phyloP scores from a whole-genome alignment of 208 protist genomes.

The Angomonas deanei region DNA sequence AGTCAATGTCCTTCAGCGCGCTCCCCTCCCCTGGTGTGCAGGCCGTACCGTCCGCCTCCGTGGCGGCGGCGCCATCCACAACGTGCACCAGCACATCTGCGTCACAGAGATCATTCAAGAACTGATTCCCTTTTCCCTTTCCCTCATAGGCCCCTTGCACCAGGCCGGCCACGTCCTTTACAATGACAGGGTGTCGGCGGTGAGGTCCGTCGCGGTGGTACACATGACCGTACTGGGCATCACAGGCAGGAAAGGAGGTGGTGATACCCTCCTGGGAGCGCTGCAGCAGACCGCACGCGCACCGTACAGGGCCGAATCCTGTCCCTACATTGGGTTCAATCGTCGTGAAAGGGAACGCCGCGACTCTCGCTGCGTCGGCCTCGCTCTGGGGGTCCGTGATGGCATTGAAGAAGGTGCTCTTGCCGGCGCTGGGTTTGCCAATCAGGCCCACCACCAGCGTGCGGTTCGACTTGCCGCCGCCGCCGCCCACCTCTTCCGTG shows the following conservation, averaged over 20 bases:
- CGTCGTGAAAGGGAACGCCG: conserved; percentile 93
- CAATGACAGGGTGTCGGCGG: conserved; percentile 72
- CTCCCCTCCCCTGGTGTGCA: conserved; percentile 59
- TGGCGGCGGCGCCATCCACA: conserved; percentile 86
- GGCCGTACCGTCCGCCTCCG: conserved; percentile 82
- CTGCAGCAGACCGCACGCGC: conserved; percentile 45
- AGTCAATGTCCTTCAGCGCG: conserved; percentile 79
- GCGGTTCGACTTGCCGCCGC: conserved; percentile 35
- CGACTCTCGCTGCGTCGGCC: conserved; percentile 78
- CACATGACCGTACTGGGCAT: conserved; percentile 66
- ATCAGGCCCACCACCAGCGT: conserved; percentile 90
- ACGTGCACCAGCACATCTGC: conserved; percentile 93
- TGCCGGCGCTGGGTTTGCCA: conserved; percentile 90
- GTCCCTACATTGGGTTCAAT: conserved; percentile 89
- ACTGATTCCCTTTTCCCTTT: conserved; percentile 90
- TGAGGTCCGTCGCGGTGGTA: conserved; percentile 17
- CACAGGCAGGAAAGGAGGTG: conserved; percentile 18
- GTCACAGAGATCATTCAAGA: conserved; percentile 93
- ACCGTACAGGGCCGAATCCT: conserved; percentile 54
- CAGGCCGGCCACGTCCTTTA: conserved; percentile 93
- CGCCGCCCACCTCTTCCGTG: conserved; percentile 4
- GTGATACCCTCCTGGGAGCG: background rate
- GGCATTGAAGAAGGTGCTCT: conserved; percentile 94
- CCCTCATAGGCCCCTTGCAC: conserved; percentile 93
- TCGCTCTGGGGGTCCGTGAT: conserved; percentile 76